These are phyloP conservation scores for Plasmodium gaboni DNA, from an alignment of 169 alveolate species.

Conservation along the genomic window DNA sequence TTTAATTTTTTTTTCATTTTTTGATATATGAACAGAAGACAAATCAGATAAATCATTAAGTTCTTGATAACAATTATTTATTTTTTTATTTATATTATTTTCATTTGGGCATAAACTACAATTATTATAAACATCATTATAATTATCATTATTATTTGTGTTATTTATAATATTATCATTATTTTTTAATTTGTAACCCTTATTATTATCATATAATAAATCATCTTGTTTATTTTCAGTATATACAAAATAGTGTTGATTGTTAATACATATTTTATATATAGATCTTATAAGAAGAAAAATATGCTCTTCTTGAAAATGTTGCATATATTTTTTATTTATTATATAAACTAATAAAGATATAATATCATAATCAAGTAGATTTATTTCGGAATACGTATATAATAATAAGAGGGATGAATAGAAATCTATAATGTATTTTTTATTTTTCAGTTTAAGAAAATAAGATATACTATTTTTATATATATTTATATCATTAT, in stretches of 20 bases:
- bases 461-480: conserved; percentile 42
- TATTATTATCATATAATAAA: neutral
- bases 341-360: conserved; percentile 34
- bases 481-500: conserved; percentile 60
- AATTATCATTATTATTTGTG: neutral
- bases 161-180: neutral
- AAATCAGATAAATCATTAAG: neutral
- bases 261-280: conserved; percentile 57
- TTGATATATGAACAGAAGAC: neutral
- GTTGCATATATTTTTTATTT: conserved; percentile 32
- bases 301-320: conserved; percentile 40
- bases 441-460: conserved; percentile 17
- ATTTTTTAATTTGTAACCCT: neutral
- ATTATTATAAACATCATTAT: neutral
- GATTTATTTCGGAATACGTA: conserved; percentile 61
- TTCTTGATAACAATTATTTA: neutral
- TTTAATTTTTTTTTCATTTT: neutral
- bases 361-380: conserved; percentile 21
- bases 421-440: conserved; percentile 8
- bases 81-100: neutral
- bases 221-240: neutral
- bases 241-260: conserved; percentile 44
- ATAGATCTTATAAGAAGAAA: conserved; percentile 55
- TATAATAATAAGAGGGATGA: conserved; percentile 56
- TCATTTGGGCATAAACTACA: neutral